Evolutionary conservation across 306 rosid species (phyloP).

Genomic region (Medicago lupulina): DNA sequence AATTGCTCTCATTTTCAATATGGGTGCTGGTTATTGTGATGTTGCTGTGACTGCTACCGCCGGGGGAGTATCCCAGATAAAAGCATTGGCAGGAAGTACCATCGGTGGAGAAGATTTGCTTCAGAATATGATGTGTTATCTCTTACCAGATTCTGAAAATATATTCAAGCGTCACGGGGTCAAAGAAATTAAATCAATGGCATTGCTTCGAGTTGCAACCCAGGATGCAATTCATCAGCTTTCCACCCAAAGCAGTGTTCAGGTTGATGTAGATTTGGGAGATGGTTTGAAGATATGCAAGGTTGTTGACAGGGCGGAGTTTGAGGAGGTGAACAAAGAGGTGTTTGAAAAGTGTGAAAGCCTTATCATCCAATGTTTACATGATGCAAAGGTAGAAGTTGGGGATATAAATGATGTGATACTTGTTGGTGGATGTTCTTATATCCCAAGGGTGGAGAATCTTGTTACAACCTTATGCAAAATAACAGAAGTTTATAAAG

Average conservation of each 20-base stretch:
- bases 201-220: conserved; percentile 73
- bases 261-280: conserved; percentile 71
- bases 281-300: conserved; percentile 61
- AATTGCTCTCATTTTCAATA: conserved; percentile 80
- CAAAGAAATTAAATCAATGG: conserved; percentile 62
- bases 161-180: conserved; percentile 56
- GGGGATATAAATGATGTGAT: conserved; percentile 72
- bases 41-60: conserved; percentile 80
- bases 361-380: conserved; percentile 70
- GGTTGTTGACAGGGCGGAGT: conserved; percentile 62
- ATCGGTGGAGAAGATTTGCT: conserved; percentile 96
- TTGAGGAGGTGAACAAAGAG: conserved; percentile 70
- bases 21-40: conserved; percentile 94
- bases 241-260: conserved; percentile 54
- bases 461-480: conserved; percentile 52
- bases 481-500: conserved; percentile 61
- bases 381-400: conserved; percentile 67
- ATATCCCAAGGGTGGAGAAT: conserved; percentile 69
- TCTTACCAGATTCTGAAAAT: conserved; percentile 64
- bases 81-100: conserved; percentile 79
- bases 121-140: conserved; percentile 76
- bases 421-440: conserved; percentile 82
- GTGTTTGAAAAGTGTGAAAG: conserved; percentile 73
- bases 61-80: conserved; percentile 84
- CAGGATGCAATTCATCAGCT: conserved; percentile 84